A percentile compares a stretch with the other conserved stretches of the same genome.
Evolutionary conservation across 1,284 basidiomycete genomes (phyloP).

Genomic region (Ceratobasidium papillatum): DNA sequence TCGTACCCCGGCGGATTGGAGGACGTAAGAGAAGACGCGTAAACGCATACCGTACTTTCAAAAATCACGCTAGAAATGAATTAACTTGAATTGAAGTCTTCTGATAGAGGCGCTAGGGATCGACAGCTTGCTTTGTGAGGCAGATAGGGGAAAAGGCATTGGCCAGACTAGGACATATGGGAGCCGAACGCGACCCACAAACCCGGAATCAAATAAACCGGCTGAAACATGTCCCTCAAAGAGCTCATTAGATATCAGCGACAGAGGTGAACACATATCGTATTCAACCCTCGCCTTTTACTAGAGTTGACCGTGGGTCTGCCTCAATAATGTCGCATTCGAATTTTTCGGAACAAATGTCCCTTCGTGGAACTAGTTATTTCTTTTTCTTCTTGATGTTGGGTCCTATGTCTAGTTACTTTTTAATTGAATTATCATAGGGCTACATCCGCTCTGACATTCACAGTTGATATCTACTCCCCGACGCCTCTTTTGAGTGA

Average conservation of each 20-base stretch:
- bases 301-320: constrained; percentile 42
- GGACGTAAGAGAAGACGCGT: constrained; percentile 9
- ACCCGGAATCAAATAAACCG: constrained; percentile 40
- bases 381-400: neutral
- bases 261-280: constrained; percentile 42
- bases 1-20: constrained; percentile 40
- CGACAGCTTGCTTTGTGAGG: neutral
- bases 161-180: neutral
- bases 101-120: neutral
- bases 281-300: constrained; percentile 43
- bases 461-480: too few relatives aligned
- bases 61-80: neutral
- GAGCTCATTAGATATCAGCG: neutral
- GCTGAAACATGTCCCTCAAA: neutral
- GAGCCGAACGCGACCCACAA: constrained; percentile 30
- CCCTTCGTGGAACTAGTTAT: neutral
- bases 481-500: too few relatives aligned
- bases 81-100: neutral
- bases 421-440: too few relatives aligned
- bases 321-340: constrained; percentile 39
- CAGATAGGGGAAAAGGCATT: neutral
- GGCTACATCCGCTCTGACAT: too few relatives aligned
- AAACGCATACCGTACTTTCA: neutral
- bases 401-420: too few relatives aligned
- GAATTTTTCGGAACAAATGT: constrained; percentile 38